These are phyloP conservation scores for Tuber calosporum DNA, from an alignment of 495 filamentous ascomycete species.

Conservation along the genomic window DNA sequence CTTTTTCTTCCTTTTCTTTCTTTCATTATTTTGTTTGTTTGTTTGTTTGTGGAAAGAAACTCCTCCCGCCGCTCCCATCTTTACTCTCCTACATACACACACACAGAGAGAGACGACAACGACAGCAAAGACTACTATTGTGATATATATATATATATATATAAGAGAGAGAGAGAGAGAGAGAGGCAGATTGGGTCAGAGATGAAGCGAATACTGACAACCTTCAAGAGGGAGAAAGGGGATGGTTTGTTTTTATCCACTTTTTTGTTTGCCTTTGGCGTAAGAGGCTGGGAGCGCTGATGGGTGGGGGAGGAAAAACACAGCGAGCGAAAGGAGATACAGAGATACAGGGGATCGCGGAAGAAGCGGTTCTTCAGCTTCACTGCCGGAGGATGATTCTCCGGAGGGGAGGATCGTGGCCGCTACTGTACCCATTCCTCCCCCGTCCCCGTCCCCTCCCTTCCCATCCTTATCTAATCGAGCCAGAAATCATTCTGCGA, in stretches of 20 bases:
- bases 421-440: conserved; percentile 48
- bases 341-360: conserved; percentile 36
- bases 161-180: not conserved
- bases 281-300: conserved; percentile 4
- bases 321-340: conserved; percentile 14
- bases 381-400: conserved; percentile 44
- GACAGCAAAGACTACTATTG: conserved; percentile 85
- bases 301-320: not conserved
- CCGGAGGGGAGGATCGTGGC: conserved; percentile 48
- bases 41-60: not conserved
- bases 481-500: conserved; percentile 63
- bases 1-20: too few species aligned
- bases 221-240: conserved; percentile 42
- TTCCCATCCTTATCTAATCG: conserved; percentile 8
- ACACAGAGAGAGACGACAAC: conserved; percentile 85
- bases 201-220: conserved; percentile 48
- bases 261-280: conserved; percentile 1
- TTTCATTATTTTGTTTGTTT: not conserved
- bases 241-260: conserved; percentile 11
- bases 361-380: conserved; percentile 5
- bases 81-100: conserved; percentile 82
- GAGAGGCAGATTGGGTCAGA: conserved; percentile 3
- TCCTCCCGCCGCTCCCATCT: not conserved
- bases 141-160: conserved; percentile 46
- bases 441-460: conserved; percentile 7